Evolutionary conservation across 441 rosid genomes (phyloP), one percentile per base, ranked within the genome.

Genomic region (Hura crepitans): DNA sequence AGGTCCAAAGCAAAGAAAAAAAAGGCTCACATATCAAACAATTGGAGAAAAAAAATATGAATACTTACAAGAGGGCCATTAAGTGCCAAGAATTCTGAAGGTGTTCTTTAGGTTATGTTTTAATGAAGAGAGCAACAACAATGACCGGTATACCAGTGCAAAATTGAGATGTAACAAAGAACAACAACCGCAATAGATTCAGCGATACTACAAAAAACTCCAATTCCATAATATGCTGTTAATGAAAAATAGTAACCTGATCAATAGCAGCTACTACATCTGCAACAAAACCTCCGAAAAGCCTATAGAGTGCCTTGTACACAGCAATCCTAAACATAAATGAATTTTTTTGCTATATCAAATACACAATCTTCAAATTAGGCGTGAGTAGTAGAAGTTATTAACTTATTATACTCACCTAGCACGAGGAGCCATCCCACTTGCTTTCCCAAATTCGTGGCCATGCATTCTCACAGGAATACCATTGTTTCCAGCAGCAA

Each of bases 381-480:
- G 61, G 62, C 22, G 69, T 56, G 51, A n/a, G 55, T 54, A 54
- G 33, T 57, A 39, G 45, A 8, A 65, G 46, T 33, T 55, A 68
- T 76, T 46, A 8, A 65, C 42, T 33, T 55, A 68, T 76, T 46
- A 72, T 72, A 60, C 72, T 71, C 81, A 92, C 98, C 99, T 89
- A 59, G 99, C 97, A 78, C 99, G 95, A 64, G 98, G 99, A 78
- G 99, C 99, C 99, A 95, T 95, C 51, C 99, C 99, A 27, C 99
- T 95, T 23, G 99, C 99, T 87, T 84, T 95, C 56, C 99, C 99
- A 77, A 90, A 96, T 71, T 96, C 98, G 83, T 92, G 84, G 67
- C 99, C 99, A 23, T 85, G 85, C 79, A 91, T 72, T 82, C 89
- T 89, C 82, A 96, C 95, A 4, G 97, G 96, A 74, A 92, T 87